Percentiles rank a stretch among this genome's conserved stretches.
These are phyloP conservation scores for Myrmaecium sp. DNA, from an alignment of 2,329 filamentous ascomycete species.

Conservation along the genomic window DNA sequence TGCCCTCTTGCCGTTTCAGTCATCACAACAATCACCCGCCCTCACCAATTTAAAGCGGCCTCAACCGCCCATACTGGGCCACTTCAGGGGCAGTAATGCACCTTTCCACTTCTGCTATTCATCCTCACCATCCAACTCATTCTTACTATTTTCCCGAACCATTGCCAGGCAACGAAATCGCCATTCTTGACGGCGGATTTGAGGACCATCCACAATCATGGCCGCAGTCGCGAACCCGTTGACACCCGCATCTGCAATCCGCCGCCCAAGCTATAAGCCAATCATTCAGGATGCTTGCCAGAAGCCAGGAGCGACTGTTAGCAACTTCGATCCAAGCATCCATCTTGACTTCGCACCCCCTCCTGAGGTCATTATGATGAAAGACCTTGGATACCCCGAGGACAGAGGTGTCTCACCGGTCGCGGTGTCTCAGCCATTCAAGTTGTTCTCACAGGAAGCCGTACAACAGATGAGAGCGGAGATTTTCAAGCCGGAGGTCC, in stretches of 20 bases:
- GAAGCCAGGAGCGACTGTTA: slow-evolving; percentile 7
- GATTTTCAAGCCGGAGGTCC: slow-evolving; percentile 40
- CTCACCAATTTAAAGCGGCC: no score
- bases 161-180: background rate
- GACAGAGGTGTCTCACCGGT: slow-evolving; percentile 42
- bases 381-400: slow-evolving; percentile 40
- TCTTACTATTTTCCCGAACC: background rate
- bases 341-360: slow-evolving; percentile 38
- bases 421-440: slow-evolving; percentile 49
- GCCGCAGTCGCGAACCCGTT: slow-evolving; percentile 14
- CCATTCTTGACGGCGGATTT: background rate
- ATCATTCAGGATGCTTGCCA: slow-evolving; percentile 13
- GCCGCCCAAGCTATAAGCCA: slow-evolving; percentile 15
- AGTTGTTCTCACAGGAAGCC: slow-evolving; percentile 44
- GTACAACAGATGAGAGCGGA: slow-evolving; percentile 45
- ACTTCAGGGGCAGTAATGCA: slow-evolving; percentile 4
- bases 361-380: slow-evolving; percentile 40
- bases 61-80: no score
- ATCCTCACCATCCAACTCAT: background rate
- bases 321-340: slow-evolving; percentile 34
- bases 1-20: no score
- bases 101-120: slow-evolving; percentile 2
- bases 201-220: slow-evolving; percentile 8
- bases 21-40: no score
- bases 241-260: slow-evolving; percentile 12